Percentiles rank a stretch among this genome's conserved stretches.
Conservation (phyloP, 352 stramenopile genomes). For the Phytopythium sindhum region DNA sequence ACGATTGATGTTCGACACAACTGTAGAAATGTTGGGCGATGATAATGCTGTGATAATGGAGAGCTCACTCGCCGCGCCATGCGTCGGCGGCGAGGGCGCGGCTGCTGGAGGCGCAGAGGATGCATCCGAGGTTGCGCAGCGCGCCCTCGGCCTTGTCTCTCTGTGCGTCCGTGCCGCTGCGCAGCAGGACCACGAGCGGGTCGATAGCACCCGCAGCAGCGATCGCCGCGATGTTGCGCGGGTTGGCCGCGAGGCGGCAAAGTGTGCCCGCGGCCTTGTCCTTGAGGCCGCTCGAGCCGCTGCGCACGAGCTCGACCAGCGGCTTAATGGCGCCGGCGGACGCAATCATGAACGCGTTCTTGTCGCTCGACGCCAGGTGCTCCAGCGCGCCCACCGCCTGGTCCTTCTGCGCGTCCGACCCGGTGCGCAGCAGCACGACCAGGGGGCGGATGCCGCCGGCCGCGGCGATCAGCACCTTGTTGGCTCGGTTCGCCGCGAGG, state of each 20-base stretch:
- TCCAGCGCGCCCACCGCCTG: neutral
- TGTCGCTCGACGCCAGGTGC: conserved; percentile 1
- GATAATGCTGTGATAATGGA: too few relatives aligned
- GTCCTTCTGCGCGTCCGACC: neutral
- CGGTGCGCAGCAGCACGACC: neutral
- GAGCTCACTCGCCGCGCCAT: neutral
- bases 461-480: neutral
- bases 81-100: neutral
- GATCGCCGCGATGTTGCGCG: neutral
- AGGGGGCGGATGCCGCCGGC: neutral
- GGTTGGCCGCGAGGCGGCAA: neutral
- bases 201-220: neutral
- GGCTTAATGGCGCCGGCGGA: neutral
- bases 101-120: neutral
- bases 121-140: conserved; percentile 1
- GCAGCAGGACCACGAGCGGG: neutral
- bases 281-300: neutral
- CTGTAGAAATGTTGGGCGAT: too few relatives aligned
- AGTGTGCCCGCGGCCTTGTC: neutral
- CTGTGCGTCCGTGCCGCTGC: neutral
- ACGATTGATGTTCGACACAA: too few relatives aligned
- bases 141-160: neutral
- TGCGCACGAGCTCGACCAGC: neutral
- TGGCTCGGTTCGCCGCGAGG: neutral
- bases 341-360: conserved; percentile 2